A percentile compares a stretch with the other conserved stretches of the same genome.
Evolutionary conservation across 805 yeast species (phyloP).

Genomic region (Barnettozyma sucrosica): DNA sequence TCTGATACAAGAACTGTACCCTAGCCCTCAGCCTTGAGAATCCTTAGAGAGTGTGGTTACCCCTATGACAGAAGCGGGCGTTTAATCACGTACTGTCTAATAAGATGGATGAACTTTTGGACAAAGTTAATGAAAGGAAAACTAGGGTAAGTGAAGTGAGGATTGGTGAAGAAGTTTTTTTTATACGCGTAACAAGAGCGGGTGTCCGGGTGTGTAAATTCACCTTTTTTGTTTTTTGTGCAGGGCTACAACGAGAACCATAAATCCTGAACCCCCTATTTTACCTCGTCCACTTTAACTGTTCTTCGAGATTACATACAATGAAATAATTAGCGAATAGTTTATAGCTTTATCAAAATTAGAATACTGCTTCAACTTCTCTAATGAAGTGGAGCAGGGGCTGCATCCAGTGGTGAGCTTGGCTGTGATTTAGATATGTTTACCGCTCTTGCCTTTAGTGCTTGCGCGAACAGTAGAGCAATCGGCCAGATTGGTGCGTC

Average conservation of each 20-base stretch:
- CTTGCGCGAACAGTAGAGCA: constrained; percentile 74
- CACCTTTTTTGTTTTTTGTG: neutral
- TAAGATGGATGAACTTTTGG: constrained; percentile 61
- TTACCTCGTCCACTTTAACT: no score
- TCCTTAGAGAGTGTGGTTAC: constrained; percentile 1
- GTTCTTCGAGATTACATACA: no score
- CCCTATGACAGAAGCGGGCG: constrained; percentile 1
- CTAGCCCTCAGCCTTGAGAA: neutral
- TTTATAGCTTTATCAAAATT: constrained; percentile 2
- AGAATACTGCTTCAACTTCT: neutral
- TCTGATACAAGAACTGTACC: constrained; percentile 11
- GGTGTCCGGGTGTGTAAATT: neutral
- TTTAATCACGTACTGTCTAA: constrained; percentile 55
- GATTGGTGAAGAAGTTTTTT: neutral
- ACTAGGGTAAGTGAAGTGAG: neutral
- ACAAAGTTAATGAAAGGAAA: constrained; percentile 43
- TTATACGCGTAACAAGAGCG: neutral
- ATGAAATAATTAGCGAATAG: neutral
- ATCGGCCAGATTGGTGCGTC: constrained; percentile 89
- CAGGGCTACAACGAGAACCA: neutral
- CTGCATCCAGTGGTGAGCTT: constrained; percentile 9
- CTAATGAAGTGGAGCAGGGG: neutral
- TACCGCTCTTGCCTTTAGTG: constrained; percentile 60
- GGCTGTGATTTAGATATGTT: constrained; percentile 27
- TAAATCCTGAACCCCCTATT: no score